Conservation (phyloP, 2,329 filamentous ascomycete species). For the Xylariaceae sp. region DNA sequence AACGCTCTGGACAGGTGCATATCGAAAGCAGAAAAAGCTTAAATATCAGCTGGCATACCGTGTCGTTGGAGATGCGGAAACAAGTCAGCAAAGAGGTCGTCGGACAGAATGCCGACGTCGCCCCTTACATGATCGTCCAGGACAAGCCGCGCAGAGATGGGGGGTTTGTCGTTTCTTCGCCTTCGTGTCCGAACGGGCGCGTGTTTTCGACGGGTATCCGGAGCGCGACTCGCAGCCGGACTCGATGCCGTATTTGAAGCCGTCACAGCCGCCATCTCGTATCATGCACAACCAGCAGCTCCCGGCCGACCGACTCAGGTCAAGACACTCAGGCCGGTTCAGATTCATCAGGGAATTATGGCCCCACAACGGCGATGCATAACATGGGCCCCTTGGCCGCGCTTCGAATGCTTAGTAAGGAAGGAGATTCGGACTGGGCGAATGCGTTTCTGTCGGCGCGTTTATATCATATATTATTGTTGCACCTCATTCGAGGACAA, state of each 20-base stretch:
- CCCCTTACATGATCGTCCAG: constrained; percentile 82
- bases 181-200: constrained; percentile 49
- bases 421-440: neutral
- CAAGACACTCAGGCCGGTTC: constrained; percentile 18
- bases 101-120: constrained; percentile 79
- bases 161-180: constrained; percentile 64
- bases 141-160: constrained; percentile 74
- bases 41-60: constrained; percentile 8
- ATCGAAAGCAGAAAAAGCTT: neutral
- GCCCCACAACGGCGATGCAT: constrained; percentile 23
- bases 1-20: neutral
- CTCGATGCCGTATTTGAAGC: constrained; percentile 14
- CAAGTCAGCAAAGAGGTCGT: constrained; percentile 78
- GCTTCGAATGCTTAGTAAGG: neutral
- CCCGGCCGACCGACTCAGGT: constrained; percentile 3
- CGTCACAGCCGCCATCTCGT: constrained; percentile 22
- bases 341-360: constrained; percentile 21
- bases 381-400: too few relatives aligned
- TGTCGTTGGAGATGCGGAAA: constrained; percentile 56
- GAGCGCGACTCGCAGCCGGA: constrained; percentile 8
- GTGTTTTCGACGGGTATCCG: constrained; percentile 34
- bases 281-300: constrained; percentile 1
- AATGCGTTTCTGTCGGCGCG: neutral
- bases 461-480: too few relatives aligned
- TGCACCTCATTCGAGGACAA: neutral